Conservation (phyloP, 1,284 basidiomycete species). For the Macrocystidia cucumis region DNA sequence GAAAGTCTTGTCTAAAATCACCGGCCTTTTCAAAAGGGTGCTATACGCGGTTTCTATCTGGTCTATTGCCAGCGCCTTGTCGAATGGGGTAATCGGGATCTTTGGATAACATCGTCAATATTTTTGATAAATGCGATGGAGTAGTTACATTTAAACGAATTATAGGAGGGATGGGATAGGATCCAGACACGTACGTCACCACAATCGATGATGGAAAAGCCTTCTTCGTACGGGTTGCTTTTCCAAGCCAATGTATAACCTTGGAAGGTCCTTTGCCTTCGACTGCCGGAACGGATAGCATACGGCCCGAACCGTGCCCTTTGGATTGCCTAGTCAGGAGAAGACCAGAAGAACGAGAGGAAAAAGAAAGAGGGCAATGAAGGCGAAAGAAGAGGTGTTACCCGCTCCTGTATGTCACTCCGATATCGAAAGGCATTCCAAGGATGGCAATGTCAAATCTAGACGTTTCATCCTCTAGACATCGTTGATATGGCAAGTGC, state of each 20-base stretch:
- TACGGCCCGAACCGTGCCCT: conserved; percentile 78
- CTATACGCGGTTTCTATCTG: conserved; percentile 76
- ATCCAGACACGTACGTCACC: conserved; percentile 74
- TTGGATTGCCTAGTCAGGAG: background rate
- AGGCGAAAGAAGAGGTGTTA: conserved; percentile 9
- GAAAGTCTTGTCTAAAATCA: conserved; percentile 24
- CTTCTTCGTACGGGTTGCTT: conserved; percentile 55
- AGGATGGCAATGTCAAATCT: conserved; percentile 69
- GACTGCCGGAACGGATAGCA: conserved; percentile 73
- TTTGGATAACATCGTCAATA: too few relatives aligned
- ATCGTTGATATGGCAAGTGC: conserved; percentile 62
- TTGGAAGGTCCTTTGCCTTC: conserved; percentile 47
- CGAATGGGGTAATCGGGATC: conserved; percentile 66
- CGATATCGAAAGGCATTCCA: conserved; percentile 80
- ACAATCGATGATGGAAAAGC: conserved; percentile 65
- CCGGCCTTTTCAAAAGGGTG: conserved; percentile 50
- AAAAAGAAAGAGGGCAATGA: conserved; percentile 2
- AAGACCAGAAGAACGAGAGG: background rate
- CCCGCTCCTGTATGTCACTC: conserved; percentile 61
- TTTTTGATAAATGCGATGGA: too few relatives aligned
- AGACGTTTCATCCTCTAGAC: conserved; percentile 49
- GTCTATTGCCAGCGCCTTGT: conserved; percentile 69
- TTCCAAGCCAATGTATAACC: conserved; percentile 65
- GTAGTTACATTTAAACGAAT: too few relatives aligned
- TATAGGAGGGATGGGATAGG: conserved; percentile 2